phyloP scores from a whole-genome alignment of 2,329 filamentous ascomycete genomes.

The Fusarium sp. region DNA sequence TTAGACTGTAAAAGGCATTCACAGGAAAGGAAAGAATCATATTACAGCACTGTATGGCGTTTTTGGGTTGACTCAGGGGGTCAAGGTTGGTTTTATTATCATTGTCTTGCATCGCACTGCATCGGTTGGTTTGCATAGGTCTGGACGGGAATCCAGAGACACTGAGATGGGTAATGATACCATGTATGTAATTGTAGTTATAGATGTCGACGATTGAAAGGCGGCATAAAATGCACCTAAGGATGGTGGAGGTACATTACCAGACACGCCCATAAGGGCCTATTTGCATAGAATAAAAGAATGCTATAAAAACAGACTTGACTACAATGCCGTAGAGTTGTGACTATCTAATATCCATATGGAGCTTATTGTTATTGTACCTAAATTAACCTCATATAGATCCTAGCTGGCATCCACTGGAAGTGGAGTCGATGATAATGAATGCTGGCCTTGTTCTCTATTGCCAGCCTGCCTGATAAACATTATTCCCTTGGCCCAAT shows the following conservation, averaged over 20 bases:
- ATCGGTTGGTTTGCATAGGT: constrained; percentile 27
- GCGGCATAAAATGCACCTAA: constrained; percentile 1
- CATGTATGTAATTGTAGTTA: constrained; percentile 35
- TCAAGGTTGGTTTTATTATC: constrained; percentile 15
- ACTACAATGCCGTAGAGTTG: background rate
- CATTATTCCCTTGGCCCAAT: background rate
- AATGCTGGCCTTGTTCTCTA: background rate
- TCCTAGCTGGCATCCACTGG: background rate
- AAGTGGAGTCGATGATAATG: background rate
- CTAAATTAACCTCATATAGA: no score
- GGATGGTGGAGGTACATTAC: constrained; percentile 1
- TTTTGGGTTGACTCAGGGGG: constrained; percentile 17
- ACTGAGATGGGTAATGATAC: constrained; percentile 36
- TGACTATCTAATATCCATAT: background rate
- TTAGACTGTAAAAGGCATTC: constrained; percentile 48
- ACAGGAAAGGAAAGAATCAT: constrained; percentile 19
- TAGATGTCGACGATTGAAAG: constrained; percentile 17
- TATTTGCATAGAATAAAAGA: constrained; percentile 27
- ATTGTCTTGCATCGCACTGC: constrained; percentile 35
- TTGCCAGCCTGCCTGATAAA: background rate
- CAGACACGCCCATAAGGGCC: constrained; percentile 2
- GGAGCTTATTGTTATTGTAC: background rate
- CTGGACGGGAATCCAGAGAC: constrained; percentile 18
- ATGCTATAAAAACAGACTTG: background rate
- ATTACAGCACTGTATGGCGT: constrained; percentile 45